These are phyloP conservation scores for Lyophyllum atratum DNA, from an alignment of 768 basidiomycete genomes.

Conservation along the genomic window DNA sequence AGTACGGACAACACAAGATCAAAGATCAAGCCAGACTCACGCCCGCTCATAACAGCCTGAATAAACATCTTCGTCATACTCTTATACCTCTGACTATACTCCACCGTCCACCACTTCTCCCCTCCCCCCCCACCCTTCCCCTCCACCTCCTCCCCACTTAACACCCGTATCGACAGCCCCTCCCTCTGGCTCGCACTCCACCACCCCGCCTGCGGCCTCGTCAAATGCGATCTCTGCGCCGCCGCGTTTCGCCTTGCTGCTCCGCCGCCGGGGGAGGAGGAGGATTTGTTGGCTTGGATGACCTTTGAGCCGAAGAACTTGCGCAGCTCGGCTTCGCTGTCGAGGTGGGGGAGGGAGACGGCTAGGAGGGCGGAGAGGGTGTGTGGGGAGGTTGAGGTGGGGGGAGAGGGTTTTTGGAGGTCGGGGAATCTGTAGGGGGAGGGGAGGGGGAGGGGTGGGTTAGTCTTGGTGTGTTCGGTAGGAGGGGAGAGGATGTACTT, in stretches of 20 bases:
- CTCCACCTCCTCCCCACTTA: conserved; percentile 56
- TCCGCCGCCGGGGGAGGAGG: conserved; percentile 30
- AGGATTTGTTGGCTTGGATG: conserved; percentile 59
- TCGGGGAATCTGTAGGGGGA: conserved; percentile 48
- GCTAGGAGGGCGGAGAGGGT: conserved; percentile 61
- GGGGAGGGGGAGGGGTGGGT: background rate
- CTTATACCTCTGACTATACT: conserved; percentile 84
- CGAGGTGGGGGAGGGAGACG: conserved; percentile 81
- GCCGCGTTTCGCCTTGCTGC: conserved; percentile 38
- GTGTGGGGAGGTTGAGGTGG: conserved; percentile 27
- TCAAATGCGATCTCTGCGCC: conserved; percentile 66
- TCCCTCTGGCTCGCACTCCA: conserved; percentile 69
- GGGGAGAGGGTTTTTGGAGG: conserved; percentile 39
- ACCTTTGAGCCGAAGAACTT: conserved; percentile 95
- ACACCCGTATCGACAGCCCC: conserved; percentile 65
- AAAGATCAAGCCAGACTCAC: conserved; percentile 40
- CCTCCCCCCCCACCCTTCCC: conserved; percentile 39
- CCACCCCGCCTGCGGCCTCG: conserved; percentile 77
- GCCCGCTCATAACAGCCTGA: conserved; percentile 77
- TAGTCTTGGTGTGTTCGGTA: background rate
- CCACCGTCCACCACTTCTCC: conserved; percentile 89
- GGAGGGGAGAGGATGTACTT: conserved; percentile 48
- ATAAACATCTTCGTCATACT: conserved; percentile 81
- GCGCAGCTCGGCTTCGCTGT: conserved; percentile 87
- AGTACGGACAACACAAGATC: background rate